Conservation (phyloP, 2,329 filamentous ascomycete species). For the Magnaporthales sp. region DNA sequence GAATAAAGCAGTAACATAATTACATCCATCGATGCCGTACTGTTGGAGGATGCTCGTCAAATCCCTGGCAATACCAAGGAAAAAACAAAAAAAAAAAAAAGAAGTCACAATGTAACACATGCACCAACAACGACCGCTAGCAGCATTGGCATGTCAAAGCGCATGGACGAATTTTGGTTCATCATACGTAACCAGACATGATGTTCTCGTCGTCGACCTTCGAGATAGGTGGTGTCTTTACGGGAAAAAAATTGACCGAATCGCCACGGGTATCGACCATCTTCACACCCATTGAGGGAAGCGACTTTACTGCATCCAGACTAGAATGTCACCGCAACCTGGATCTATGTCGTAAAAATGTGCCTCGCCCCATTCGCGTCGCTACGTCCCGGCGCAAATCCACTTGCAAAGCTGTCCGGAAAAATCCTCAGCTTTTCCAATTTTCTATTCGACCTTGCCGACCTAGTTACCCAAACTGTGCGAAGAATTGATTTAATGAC, state of each 20-base stretch:
- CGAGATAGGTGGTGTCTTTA: neutral
- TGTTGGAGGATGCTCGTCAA: no score
- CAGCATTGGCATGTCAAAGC: neutral
- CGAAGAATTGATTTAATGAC: neutral
- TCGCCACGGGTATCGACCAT: neutral
- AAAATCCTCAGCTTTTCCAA: no score
- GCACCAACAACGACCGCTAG: neutral
- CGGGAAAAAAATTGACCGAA: neutral
- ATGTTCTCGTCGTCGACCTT: no score
- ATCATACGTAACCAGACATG: neutral
- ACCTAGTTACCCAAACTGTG: no score
- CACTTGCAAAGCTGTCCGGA: neutral
- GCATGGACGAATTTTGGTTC: neutral
- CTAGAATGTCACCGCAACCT: neutral
- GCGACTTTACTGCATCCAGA: neutral
- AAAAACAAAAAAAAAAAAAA: no score
- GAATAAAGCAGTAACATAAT: no score
- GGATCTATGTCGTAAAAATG: no score
- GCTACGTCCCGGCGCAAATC: neutral
- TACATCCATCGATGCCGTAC: no score
- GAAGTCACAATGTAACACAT: neutral
- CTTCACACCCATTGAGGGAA: neutral
- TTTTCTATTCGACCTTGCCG: no score
- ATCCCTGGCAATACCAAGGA: neutral
- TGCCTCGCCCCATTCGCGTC: neutral